These are phyloP conservation scores for Myrica gale DNA, from an alignment of 306 rosid species.

Conservation along the genomic window DNA sequence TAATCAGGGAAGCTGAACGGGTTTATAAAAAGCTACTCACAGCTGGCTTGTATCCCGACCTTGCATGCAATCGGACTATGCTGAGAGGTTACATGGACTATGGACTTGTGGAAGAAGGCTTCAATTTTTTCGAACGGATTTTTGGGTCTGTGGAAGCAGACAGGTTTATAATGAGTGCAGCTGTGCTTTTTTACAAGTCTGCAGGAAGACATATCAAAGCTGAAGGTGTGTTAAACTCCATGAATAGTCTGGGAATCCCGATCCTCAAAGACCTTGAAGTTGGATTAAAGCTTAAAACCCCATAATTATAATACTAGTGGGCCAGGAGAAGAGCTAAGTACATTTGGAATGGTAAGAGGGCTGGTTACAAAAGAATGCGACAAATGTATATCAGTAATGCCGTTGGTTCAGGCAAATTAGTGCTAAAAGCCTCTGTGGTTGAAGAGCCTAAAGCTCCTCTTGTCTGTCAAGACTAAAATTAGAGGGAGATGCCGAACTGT, in stretches of 20 bases:
- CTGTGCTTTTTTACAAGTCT: conserved; percentile 60
- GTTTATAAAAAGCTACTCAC: conserved; percentile 48
- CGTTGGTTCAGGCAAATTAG: neutral
- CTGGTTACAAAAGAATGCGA: neutral
- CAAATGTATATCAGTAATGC: neutral
- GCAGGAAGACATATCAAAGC: conserved; percentile 57
- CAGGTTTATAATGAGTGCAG: conserved; percentile 75
- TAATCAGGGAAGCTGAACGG: conserved; percentile 66
- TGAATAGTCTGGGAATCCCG: conserved; percentile 47
- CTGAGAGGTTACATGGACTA: conserved; percentile 75
- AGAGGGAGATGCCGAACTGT: neutral
- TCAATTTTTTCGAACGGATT: conserved; percentile 55
- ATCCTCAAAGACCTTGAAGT: conserved; percentile 64
- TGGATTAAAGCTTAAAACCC: conserved; percentile 42
- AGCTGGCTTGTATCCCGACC: conserved; percentile 63
- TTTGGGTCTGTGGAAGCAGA: conserved; percentile 45
- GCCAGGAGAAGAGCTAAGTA: neutral
- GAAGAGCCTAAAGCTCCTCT: neutral
- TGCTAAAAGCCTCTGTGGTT: neutral
- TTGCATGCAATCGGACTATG: conserved; percentile 56
- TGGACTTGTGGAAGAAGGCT: conserved; percentile 60
- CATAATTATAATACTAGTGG: neutral
- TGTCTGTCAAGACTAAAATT: neutral
- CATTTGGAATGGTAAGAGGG: neutral
- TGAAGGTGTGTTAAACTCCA: conserved; percentile 46